Evolutionary conservation across 164 flowering plant genomes (phyloP), one percentile per base, ranked within the genome.

Genomic region (Hamamelis virginiana): DNA sequence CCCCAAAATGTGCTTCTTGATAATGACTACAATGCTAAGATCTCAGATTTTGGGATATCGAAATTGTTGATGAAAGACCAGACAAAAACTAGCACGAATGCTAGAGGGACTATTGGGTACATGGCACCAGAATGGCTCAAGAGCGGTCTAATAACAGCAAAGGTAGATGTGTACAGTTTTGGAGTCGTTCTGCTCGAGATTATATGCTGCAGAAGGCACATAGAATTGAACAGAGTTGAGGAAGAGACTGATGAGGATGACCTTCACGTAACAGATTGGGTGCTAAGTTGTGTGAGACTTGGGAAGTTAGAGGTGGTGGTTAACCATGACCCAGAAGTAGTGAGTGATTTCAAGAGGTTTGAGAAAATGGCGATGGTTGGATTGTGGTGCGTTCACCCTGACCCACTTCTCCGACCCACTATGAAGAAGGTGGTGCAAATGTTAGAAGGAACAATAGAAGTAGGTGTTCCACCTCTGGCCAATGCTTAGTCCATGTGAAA

Each of bases 61-160:
- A 75, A 78, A 68, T 64, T 78, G 19, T 16, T 75, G 43, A 69
- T 47, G 67, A 68, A 64, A 4, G 81, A 78, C 19, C 74, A 75
- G 25, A 75, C 78, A 13, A 50, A 64, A 51, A 78, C 76, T 2
- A 62, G 45, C 53, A 75, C 78, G 6, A 67, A 62, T 28, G 66
- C 59, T 1, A 62, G 74, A 18, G 81, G 81, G 19, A 78, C 78
- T 19, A 62, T 65, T 66, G 81, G 81, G 10, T 75, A 78, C 27
- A 67, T 75, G 50, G 78, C 81, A 15, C 81, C 76, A 4, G 78
- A 75, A 62, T 78, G 81, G 81, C 72, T 78, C 27, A 74, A 62
- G 62, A 78, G 72, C 27, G 69, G 59, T 12, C 65, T 72, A 0
- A 58, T 78, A 12, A 72, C 78, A 0, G n/a, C 69, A 41, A 78